Evolutionary conservation across 176 grass and related monocot species (phyloP), one percentile per base, ranked within the genome.

Genomic region (Paspalum vaginatum): DNA sequence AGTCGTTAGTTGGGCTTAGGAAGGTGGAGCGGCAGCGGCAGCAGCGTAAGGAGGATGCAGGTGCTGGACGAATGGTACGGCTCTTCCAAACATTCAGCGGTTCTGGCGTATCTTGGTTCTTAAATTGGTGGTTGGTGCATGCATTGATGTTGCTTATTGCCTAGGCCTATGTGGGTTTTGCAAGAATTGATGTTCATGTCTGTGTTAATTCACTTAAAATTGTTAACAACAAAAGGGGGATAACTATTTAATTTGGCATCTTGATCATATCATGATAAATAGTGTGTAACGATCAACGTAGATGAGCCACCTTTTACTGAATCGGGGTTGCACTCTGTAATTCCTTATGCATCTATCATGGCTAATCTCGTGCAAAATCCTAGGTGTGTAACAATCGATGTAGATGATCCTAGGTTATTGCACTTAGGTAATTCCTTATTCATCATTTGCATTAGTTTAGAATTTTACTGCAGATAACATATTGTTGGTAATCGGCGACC

Each of bases 1-100:
- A 87, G 82, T 97, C 90, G 14, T 47, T 97, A 73, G 85, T 97
- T 66, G 93, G 93, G 74, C 68, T 93, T 67, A 86, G 84, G 56
- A 97, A 97, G 70, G 58, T n/a, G 76, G 93, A 93, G 67, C 92
- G 61, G 71, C 76, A 65, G 76, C 76, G 22, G 76, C 64, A 67
- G 44, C 85, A 68, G 15, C 81, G 65, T 39, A 74, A 86, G 67
- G 86, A 86, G 41, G 80, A 82, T 82, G 90, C 82, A 67, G 60
- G 86, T 60, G 85, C 26, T 64, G 89, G 85, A 20, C 46, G 5
- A 71, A 63, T 17, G 20, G 77, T 65, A 81, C 39, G 72, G 71
- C 4, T 56, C 70, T 40, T 66, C 66, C 56, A 69, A 10, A 65
- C 17, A 45, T 25, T 77, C 20, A 62, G 18, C 41, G 1, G 41